Evolutionary conservation across 2,329 filamentous ascomycete genomes (phyloP).

Genomic region (Cryphonectria nitschkei): DNA sequence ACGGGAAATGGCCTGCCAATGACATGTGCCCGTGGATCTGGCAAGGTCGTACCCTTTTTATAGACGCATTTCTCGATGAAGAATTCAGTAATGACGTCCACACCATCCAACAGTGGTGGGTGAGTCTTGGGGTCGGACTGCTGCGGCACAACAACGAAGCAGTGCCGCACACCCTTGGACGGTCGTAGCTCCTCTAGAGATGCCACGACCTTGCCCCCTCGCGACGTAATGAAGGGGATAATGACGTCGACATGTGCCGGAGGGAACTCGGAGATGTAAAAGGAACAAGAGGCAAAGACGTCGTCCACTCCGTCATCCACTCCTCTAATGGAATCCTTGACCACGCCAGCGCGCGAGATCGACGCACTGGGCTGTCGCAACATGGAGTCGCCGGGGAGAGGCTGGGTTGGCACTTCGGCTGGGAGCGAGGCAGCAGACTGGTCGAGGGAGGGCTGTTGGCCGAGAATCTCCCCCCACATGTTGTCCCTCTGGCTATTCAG

Average conservation of each 20-base stretch:
- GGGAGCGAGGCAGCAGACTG: constrained; percentile 31
- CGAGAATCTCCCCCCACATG: constrained; percentile 90
- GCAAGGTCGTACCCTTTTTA: constrained; percentile 66
- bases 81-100: constrained; percentile 77
- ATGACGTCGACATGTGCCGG: constrained; percentile 53
- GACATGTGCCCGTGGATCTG: constrained; percentile 67
- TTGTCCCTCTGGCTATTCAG: constrained; percentile 77
- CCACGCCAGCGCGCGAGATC: constrained; percentile 12
- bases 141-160: constrained; percentile 61
- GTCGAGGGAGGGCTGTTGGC: constrained; percentile 44
- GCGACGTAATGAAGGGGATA: constrained; percentile 50
- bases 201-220: constrained; percentile 49
- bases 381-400: constrained; percentile 20
- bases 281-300: constrained; percentile 60
- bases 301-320: constrained; percentile 39
- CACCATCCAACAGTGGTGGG: constrained; percentile 43
- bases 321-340: constrained; percentile 32
- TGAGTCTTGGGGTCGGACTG: constrained; percentile 50
- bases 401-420: constrained; percentile 25
- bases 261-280: constrained; percentile 65
- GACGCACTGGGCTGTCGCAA: constrained; percentile 12
- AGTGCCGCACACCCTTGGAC: constrained; percentile 36
- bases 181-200: constrained; percentile 48
- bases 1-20: constrained; percentile 76
- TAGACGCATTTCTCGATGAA: constrained; percentile 91